Conservation (phyloP, 306 rosid species). For the Trifolium subterraneum region DNA sequence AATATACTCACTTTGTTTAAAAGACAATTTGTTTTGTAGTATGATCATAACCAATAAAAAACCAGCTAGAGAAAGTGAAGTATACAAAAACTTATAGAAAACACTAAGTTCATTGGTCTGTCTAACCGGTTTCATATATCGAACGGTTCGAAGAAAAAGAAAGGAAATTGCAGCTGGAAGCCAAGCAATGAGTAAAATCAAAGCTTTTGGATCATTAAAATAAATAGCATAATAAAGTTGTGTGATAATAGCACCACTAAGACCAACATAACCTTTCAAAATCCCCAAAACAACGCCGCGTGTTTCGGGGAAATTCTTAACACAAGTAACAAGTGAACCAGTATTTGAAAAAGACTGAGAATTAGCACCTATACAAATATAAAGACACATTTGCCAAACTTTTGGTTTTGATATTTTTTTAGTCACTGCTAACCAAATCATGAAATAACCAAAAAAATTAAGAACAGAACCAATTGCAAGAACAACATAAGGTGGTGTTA, state of each 20-base stretch:
- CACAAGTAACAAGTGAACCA: conserved; percentile 70
- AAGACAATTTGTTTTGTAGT: conserved; percentile 45
- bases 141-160: conserved; percentile 56
- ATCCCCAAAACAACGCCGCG: conserved; percentile 71
- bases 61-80: conserved; percentile 65
- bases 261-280: conserved; percentile 67
- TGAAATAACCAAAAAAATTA: conserved; percentile 78
- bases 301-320: conserved; percentile 74
- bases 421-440: conserved; percentile 74
- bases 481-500: conserved; percentile 73
- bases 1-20: conserved; percentile 52
- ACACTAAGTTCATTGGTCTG: conserved; percentile 54
- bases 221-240: conserved; percentile 70
- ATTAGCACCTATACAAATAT: conserved; percentile 70
- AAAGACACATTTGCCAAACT: conserved; percentile 75
- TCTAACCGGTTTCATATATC: conserved; percentile 49
- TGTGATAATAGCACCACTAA: conserved; percentile 76
- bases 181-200: conserved; percentile 72
- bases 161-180: conserved; percentile 72
- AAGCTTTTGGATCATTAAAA: conserved; percentile 51
- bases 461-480: conserved; percentile 55
- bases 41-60: conserved; percentile 65
- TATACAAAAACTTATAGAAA: conserved; percentile 66
- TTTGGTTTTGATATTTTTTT: conserved; percentile 49
- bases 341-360: conserved; percentile 79